These are phyloP conservation scores for Lolium perenne DNA, from an alignment of 176 grass and related monocot species.

Conservation along the genomic window DNA sequence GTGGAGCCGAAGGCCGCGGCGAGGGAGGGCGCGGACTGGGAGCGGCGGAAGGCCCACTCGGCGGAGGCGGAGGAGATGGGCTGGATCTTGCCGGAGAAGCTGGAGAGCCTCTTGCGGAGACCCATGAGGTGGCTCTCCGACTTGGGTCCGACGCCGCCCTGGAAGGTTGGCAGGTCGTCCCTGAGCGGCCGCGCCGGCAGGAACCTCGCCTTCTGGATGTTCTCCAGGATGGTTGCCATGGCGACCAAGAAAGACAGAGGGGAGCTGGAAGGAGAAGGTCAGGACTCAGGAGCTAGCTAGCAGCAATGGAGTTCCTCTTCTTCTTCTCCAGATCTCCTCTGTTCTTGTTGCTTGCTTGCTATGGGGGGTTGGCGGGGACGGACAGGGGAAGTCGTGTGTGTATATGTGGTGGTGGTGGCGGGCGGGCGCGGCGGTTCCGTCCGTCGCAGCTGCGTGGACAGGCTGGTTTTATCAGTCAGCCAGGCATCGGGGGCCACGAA, in stretches of 20 bases:
- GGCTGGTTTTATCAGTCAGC: constrained; percentile 53
- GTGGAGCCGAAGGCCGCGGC: constrained; percentile 48
- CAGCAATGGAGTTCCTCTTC: constrained; percentile 6
- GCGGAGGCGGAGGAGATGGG: constrained; percentile 70
- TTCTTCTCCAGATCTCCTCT: constrained; percentile 46
- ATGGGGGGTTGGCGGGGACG: constrained; percentile 18
- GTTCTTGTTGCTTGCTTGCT: not conserved
- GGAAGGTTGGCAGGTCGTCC: constrained; percentile 89
- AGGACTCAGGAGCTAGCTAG: not conserved
- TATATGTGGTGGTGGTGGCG: constrained; percentile 21
- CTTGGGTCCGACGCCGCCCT: not conserved
- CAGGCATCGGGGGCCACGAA: constrained; percentile 41
- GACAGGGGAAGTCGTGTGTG: constrained; percentile 14
- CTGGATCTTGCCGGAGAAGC: constrained; percentile 93
- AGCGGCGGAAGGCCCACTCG: constrained; percentile 65
- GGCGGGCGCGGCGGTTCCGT: not conserved
- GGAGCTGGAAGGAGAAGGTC: not conserved
- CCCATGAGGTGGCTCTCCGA: constrained; percentile 62
- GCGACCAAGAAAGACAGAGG: not conserved
- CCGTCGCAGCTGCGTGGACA: constrained; percentile 40
- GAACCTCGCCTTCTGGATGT: constrained; percentile 82
- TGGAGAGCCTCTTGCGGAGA: constrained; percentile 83
- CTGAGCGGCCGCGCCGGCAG: constrained; percentile 69
- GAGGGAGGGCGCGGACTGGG: constrained; percentile 67
- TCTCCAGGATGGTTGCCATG: constrained; percentile 92